These are phyloP conservation scores for Chaetomium cochliodes DNA, from an alignment of 495 filamentous ascomycete genomes.

Conservation along the genomic window DNA sequence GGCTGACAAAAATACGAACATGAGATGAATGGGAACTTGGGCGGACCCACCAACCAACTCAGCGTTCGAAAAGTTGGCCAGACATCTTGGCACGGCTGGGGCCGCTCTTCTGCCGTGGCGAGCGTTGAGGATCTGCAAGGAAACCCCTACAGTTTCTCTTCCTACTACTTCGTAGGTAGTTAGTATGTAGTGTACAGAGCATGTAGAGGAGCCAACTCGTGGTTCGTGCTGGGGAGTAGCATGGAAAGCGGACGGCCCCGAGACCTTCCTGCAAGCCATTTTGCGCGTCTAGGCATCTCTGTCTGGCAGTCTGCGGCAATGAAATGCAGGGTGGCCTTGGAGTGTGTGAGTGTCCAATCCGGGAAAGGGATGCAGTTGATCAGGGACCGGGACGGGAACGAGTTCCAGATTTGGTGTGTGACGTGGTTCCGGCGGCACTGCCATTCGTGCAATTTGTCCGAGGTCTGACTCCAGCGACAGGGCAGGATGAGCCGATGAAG, in stretches of 20 bases:
- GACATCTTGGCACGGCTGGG: conserved; percentile 4
- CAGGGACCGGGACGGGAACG: neutral
- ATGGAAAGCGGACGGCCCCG: too few species aligned
- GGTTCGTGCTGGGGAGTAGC: too few species aligned
- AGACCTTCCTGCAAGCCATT: too few species aligned
- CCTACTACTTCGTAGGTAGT: too few species aligned
- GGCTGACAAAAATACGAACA: neutral
- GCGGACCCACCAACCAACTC: too few species aligned
- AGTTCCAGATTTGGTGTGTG: conserved; percentile 4
- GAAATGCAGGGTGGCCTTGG: neutral
- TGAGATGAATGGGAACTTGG: neutral
- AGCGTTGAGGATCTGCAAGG: neutral
- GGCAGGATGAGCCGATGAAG: too few species aligned
- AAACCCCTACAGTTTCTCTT: neutral
- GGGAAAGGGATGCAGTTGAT: neutral
- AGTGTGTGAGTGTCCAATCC: neutral
- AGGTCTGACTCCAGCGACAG: neutral
- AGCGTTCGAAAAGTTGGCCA: neutral
- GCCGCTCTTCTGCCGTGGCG: conserved; percentile 4
- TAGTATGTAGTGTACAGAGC: too few species aligned
- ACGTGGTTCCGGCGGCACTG: neutral
- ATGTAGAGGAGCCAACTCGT: too few species aligned
- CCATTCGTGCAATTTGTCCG: neutral
- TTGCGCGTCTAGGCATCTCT: too few species aligned
- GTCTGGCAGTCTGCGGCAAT: neutral